Base-by-base conservation (phyloP, 495 filamentous ascomycete genomes). In the Emericellopsis terricola region DNA sequence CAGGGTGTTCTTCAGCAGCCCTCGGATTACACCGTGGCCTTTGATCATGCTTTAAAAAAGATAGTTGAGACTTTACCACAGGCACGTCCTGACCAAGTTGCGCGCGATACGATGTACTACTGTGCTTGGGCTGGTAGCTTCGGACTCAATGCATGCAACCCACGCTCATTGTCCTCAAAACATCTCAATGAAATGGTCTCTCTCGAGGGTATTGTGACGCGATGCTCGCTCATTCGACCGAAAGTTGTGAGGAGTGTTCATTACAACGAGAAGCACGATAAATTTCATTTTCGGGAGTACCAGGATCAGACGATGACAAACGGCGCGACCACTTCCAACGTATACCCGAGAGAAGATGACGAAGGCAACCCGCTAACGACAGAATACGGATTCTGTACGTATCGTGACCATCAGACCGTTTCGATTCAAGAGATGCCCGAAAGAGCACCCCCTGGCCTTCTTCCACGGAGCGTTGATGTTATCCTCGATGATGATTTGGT, bases 361-460 rank as follows among this genome's bases (percentile, higher is more conserved):
- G 75, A 93, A 8, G 69, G 71, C 20, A 76, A 73, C 35, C 68
- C 69, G 50, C 68, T 99, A 11, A 73, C 80, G 42, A 96, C 91
- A 26, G 91, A 99, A 49, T 96, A 94, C 53, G 89, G 89, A 7
- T 82, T 91, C 54, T 89, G 76, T 52, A 89, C 78, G 14, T 99
- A 94, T 52, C 70, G 87, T 50, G 89, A 99, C 51, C 91, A 99
- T 53, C 89, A 99, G 50, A 86, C 83, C 13, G 83, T 99, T 31
- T 96, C 89, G 1, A 93, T 99, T 46, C 89, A 99, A 63, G 89
- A 99, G 65, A 99, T 99, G 89, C 89, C 89, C 10, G 89, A 99
- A 52, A 68, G 89, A 46, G 89, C 89, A 16, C 89, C 89, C 18
- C 87, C 89, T 34, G 89, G 89, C 30, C 89, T 96, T 62, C 69